Base-by-base conservation (phyloP, 2,329 filamentous ascomycete genomes). In the Colletotrichum salicis region DNA sequence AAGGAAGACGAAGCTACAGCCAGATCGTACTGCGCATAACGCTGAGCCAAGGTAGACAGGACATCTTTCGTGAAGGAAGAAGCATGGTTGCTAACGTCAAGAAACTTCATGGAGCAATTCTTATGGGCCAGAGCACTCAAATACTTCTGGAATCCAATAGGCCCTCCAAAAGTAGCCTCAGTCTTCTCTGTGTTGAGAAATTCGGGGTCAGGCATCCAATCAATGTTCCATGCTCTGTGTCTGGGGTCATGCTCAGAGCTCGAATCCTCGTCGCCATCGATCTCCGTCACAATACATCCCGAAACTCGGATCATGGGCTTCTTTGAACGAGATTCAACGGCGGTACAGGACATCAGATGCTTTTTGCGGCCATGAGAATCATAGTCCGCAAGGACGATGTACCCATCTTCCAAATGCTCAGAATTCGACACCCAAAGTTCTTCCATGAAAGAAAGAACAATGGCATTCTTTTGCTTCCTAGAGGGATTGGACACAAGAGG, bases 41-140 rank as follows among this genome's bases (percentile, higher is more conserved):
- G 24, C 45, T 35, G 37, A 24, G 12, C 24, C 13, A 75, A 64
- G 6, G 74, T 68, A 24, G 73, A 59, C 8, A 82, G 35, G 51
- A 79, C 61, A 0, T 65, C 45, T 10, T 63, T 62, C 0, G 81
- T 81, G 10, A 78, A 75, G 10, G 76, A 75, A 5, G 79, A 79
- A 1, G 77, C 82, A 5, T 79, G 80, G 10, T 78, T 77, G 22
- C 80, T 80, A 27, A 83, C 76, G 67, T 84, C 82, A 7, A 83
- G 77, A 41, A 83, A 77, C 11, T 75, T 74, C 65, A 83, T 74
- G 7, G 73, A 73, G 5, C 80, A 78, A 35, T 79, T 78, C 64
- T 79, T 78, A 72, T 81, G 76, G 5, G 73, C 73, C 6, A 76
- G 58, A 2, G 55, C 31, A 7, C 41, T 19, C 27, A 56, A 13